phyloP scores from a whole-genome alignment of 306 rosid species.

The Castanospermum australe region DNA sequence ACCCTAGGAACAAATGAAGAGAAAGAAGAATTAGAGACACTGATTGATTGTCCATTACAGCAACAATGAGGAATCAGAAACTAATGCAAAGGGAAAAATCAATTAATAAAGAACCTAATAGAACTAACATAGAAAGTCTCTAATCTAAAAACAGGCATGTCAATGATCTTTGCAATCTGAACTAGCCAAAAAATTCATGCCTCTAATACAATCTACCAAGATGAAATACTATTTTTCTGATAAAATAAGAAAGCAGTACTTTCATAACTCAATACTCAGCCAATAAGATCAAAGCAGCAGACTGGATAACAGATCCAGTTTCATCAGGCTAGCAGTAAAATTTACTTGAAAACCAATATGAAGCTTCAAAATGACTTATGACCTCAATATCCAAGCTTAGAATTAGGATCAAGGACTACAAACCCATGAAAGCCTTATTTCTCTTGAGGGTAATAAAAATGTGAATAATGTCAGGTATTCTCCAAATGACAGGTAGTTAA shows the following conservation, averaged over 20 bases:
- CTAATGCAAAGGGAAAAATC: slow-evolving; percentile 10
- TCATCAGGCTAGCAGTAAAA: neutral
- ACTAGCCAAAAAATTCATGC: slow-evolving; percentile 12
- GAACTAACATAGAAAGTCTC: neutral
- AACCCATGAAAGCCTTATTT: neutral
- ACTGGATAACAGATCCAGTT: slow-evolving; percentile 4
- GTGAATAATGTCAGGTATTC: neutral
- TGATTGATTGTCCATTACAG: neutral
- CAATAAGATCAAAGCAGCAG: neutral
- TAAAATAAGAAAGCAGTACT: neutral
- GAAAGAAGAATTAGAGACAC: slow-evolving; percentile 30
- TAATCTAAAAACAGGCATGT: neutral
- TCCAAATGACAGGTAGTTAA: neutral
- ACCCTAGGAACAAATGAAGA: slow-evolving; percentile 62
- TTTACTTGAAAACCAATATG: slow-evolving; percentile 8
- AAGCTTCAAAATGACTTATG: slow-evolving; percentile 13
- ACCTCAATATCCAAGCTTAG: slow-evolving; percentile 20
- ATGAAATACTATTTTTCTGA: neutral
- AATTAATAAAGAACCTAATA: neutral
- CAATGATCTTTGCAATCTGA: slow-evolving; percentile 3
- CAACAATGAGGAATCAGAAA: slow-evolving; percentile 7
- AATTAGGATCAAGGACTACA: slow-evolving; percentile 10
- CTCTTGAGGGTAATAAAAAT: neutral
- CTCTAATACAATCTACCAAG: slow-evolving; percentile 3
- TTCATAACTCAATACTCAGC: slow-evolving; percentile 8